phyloP scores from a whole-genome alignment of 2,329 filamentous ascomycete genomes.

The Pseudocercospora cruenta region DNA sequence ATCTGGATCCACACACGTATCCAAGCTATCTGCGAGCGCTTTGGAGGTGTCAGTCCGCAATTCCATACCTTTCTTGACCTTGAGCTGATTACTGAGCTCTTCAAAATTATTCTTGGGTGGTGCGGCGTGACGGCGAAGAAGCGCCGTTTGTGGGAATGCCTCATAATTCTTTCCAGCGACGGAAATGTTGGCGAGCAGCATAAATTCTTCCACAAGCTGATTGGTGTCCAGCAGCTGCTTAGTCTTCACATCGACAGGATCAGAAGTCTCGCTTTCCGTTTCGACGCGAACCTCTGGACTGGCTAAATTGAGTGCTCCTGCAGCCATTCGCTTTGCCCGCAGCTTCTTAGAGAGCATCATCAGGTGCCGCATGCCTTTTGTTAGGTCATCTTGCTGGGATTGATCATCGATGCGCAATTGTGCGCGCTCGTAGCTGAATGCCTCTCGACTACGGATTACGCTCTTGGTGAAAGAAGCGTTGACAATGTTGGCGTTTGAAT shows the following conservation, averaged over 20 bases:
- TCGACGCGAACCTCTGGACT: constrained; percentile 98
- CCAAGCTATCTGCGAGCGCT: constrained; percentile 90
- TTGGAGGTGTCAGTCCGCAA: constrained; percentile 84
- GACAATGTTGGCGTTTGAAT: constrained; percentile 80
- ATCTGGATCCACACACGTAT: constrained; percentile 74
- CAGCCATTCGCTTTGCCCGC: constrained; percentile 93
- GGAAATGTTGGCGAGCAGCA: constrained; percentile 96
- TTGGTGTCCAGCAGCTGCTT: constrained; percentile 95
- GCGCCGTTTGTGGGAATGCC: constrained; percentile 91
- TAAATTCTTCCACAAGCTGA: constrained; percentile 97
- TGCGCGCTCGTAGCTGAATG: constrained; percentile 96
- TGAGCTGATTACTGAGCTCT: constrained; percentile 86
- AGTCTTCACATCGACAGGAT: constrained; percentile 93
- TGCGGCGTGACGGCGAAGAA: constrained; percentile 87
- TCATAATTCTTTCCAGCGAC: constrained; percentile 89
- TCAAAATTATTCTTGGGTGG: constrained; percentile 97
- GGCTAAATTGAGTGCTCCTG: constrained; percentile 90
- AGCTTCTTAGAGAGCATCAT: constrained; percentile 90
- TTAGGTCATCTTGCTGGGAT: constrained; percentile 86
- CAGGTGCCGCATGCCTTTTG: constrained; percentile 82
- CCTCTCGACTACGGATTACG: constrained; percentile 93
- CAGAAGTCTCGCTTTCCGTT: constrained; percentile 91
- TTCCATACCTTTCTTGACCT: constrained; percentile 79
- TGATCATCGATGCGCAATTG: constrained; percentile 90
- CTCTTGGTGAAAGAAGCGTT: constrained; percentile 92